Evolutionary conservation across 352 stramenopile genomes (phyloP), one percentile per base, ranked within the genome.

Genomic region (Pythium aphanidermatum): DNA sequence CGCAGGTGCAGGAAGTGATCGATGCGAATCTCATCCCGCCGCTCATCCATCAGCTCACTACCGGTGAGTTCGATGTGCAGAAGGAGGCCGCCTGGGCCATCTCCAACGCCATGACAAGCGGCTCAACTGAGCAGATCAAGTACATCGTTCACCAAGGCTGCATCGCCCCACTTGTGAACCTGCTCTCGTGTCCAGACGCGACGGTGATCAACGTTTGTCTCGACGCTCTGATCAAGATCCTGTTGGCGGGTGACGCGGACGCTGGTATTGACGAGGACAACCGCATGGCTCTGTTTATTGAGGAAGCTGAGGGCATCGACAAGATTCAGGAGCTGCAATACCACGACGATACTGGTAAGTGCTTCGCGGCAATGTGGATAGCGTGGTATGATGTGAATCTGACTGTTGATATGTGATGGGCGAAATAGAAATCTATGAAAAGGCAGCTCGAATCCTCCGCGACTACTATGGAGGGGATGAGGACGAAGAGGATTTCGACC

Each of bases 401-500:
- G 8, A 26, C 38, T n/a, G n/a, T n/a, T n/a, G 8, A 29, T 20
- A 28, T 20, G 33, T 7, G n/a, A 20, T 13, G 33, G 13, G n/a
- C 13, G 8, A 13, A 21, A 14, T 51, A 93, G 81, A 83, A 21
- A 83, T 98, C 23, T 98, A 97, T 59, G 65, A 96, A 24, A 97
- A 97, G 60, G 92, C 90, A 30, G 69, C 98, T 40, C 86, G 86
- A 50, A 97, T 99, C 49, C 76, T 99, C 21, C 92, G 96, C 58
- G 95, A 94, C 21, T 98, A 98, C 75, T 99, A 98, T 68, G 94
- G 95, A 28, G 93, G 95, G 14, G 96, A 98, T 46, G 95, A 98
- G 38, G 96, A 99, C 21, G 96, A 98, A 50, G 95, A 96, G 51
- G 84, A 97, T 60, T 74, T 71, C 21, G 45, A 70, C n/a, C 43